Evolutionary conservation across 1,139 yeast species (phyloP).

Genomic region (Pneumocystis wakefieldiae): DNA sequence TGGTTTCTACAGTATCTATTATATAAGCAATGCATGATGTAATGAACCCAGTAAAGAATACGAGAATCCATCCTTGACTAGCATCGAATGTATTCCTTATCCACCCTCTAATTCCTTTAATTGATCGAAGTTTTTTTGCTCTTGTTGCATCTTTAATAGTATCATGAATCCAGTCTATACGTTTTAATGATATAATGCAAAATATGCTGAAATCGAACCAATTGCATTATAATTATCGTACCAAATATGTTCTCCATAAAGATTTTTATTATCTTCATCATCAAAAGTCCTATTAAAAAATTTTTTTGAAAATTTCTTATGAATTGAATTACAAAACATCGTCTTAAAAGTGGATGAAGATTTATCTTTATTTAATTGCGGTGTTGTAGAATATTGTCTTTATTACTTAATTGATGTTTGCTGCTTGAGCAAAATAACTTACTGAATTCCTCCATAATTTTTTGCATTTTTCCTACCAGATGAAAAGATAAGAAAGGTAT

Average conservation of each 20-base stretch:
- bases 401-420: background rate
- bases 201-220: background rate
- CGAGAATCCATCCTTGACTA: conserved; percentile 37
- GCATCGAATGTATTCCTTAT: conserved; percentile 23
- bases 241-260: conserved; percentile 18
- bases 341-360: background rate
- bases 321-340: background rate
- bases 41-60: conserved; percentile 34
- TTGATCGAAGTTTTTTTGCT: conserved; percentile 28
- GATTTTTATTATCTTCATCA: background rate
- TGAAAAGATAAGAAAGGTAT: background rate
- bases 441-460: background rate
- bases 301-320: background rate
- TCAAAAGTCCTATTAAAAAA: background rate
- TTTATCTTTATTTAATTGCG: background rate
- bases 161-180: conserved; percentile 43
- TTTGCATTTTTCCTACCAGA: background rate
- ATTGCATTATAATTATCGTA: conserved; percentile 55
- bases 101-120: conserved; percentile 26
- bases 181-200: background rate
- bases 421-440: background rate
- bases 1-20: conserved; percentile 38
- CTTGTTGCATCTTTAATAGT: conserved; percentile 35
- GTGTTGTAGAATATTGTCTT: background rate
- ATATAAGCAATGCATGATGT: conserved; percentile 39